Conservation (phyloP, 345 rosid species). For the Mallotus nudiflorus region DNA sequence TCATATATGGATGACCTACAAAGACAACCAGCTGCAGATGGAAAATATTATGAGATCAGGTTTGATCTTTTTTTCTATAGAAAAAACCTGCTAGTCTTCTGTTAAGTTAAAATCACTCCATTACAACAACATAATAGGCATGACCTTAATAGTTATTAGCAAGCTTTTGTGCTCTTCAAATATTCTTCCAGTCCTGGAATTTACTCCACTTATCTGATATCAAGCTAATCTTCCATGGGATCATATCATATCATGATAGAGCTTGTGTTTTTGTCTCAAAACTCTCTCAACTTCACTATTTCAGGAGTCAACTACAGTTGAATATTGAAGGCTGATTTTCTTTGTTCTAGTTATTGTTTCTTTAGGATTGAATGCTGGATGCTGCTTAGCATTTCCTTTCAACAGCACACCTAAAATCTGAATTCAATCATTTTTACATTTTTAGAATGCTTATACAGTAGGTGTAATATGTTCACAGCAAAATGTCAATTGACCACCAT, state of each 20-base stretch:
- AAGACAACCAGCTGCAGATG: constrained; percentile 42
- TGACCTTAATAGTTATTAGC: no score
- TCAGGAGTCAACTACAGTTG: not conserved
- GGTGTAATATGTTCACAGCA: not conserved
- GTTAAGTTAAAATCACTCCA: not conserved
- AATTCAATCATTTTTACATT: not conserved
- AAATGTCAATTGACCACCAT: not conserved
- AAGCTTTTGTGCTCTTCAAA: not conserved
- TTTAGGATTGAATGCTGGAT: not conserved
- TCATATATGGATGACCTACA: constrained; percentile 72
- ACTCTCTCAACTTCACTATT: not conserved
- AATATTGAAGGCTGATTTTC: not conserved
- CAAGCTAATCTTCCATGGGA: not conserved
- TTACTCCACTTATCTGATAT: not conserved
- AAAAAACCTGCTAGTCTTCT: not conserved
- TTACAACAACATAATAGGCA: not conserved
- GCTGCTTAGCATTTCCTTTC: not conserved
- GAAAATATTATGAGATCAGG: constrained; percentile 85
- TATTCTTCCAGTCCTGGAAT: not conserved
- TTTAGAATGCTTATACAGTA: not conserved
- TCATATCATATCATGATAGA: not conserved
- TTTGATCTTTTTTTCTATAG: constrained; percentile 26
- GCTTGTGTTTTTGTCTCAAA: not conserved
- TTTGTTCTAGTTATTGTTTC: not conserved
- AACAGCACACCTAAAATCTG: not conserved